These are phyloP conservation scores for Silene noctiflora DNA, from an alignment of 179 eudicot genomes.

Conservation along the genomic window DNA sequence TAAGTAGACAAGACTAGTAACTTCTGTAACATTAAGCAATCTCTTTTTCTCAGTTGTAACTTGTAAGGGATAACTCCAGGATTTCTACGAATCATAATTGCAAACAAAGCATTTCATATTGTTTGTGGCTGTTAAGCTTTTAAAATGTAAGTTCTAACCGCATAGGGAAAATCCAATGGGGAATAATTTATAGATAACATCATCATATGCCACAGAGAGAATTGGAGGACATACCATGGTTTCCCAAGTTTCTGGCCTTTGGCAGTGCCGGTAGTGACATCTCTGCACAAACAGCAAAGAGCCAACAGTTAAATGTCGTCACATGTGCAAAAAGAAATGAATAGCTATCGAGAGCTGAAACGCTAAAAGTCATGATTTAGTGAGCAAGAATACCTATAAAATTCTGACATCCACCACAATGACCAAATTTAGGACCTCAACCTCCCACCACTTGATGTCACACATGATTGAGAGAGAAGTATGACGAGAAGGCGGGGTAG, in stretches of 20 bases:
- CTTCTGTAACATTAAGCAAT: no score
- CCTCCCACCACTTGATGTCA: no score
- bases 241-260: constrained; percentile 49
- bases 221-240: constrained; percentile 44
- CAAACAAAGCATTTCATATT: not conserved
- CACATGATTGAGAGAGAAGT: no score
- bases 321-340: not conserved
- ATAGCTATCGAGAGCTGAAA: not conserved
- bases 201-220: not conserved
- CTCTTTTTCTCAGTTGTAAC: no score
- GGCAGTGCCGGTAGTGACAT: constrained; percentile 97
- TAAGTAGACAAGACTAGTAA: no score
- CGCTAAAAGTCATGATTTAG: no score
- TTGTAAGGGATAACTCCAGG: no score
- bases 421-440: not conserved
- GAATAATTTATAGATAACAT: not conserved
- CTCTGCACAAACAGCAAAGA: constrained; percentile 49
- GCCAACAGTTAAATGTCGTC: constrained; percentile 16
- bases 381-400: not conserved
- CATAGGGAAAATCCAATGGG: not conserved
- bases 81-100: not conserved
- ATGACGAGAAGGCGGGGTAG: no score
- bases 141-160: not conserved
- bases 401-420: constrained; percentile 1
- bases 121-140: not conserved